These are phyloP conservation scores for Podila epigama DNA, from an alignment of 192 early-diverging fungal species.

Conservation along the genomic window DNA sequence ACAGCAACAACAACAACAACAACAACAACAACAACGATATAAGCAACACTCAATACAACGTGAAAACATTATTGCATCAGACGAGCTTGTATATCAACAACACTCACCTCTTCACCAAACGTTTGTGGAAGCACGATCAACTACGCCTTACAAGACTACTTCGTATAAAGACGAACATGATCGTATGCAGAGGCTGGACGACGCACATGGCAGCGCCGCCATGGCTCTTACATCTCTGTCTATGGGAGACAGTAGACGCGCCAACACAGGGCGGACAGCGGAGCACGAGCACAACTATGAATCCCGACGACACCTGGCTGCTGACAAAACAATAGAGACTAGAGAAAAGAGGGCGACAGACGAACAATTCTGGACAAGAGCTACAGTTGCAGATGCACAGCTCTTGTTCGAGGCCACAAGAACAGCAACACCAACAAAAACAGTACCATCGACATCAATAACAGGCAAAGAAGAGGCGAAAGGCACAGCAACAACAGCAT, in stretches of 20 bases:
- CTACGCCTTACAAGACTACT: not conserved
- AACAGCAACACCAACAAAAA: not conserved
- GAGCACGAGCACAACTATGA: not conserved
- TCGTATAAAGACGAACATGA: not conserved
- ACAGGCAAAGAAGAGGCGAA: not conserved
- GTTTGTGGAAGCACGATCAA: not conserved
- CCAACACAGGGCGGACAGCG: not conserved
- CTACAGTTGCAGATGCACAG: not conserved
- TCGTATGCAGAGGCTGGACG: conserved; percentile 1
- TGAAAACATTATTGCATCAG: no score
- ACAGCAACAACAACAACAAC: not conserved
- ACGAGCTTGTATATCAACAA: no score
- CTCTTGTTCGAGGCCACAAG: not conserved
- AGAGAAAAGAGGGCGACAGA: no score
- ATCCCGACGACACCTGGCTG: no score
- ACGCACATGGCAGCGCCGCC: conserved; percentile 23
- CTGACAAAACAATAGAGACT: no score
- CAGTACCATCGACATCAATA: not conserved
- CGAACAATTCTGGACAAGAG: not conserved
- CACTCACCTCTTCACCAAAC: no score
- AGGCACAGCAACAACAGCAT: not conserved
- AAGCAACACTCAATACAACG: no score
- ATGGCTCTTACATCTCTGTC: conserved; percentile 41
- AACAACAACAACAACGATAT: no score
- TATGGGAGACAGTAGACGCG: not conserved